A percentile compares a stretch with the other conserved stretches of the same genome.
Conservation (phyloP, 2,329 filamentous ascomycete genomes). For the Myriosclerotinia scirpicola region DNA sequence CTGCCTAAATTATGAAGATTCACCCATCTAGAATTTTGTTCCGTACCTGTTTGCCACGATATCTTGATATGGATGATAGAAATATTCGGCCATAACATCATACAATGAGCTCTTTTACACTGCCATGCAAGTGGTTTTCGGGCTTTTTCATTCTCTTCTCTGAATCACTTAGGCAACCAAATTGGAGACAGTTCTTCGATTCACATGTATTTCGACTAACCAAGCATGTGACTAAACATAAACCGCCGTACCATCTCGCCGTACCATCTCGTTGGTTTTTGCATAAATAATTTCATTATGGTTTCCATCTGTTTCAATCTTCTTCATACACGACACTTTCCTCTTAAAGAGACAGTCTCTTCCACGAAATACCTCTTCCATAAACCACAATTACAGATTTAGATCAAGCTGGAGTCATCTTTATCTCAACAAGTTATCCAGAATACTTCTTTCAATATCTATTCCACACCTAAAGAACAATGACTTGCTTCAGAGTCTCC, state of each 20-base stretch:
- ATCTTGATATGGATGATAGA: background rate
- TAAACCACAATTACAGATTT: background rate
- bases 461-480: background rate
- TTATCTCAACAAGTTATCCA: background rate
- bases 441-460: background rate
- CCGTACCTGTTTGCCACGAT: background rate
- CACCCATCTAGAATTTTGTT: background rate
- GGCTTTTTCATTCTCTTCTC: background rate
- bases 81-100: background rate
- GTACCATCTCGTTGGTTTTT: background rate
- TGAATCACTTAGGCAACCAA: background rate
- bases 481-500: slow-evolving; percentile 3
- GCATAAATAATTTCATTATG: background rate
- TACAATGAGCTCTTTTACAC: background rate
- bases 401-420: background rate
- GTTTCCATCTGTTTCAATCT: background rate
- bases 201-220: background rate
- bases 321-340: background rate
- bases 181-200: background rate
- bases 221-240: background rate
- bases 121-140: background rate
- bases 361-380: background rate
- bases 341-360: background rate
- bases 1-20: background rate
- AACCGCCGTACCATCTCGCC: background rate